phyloP scores from a whole-genome alignment of 805 yeast species.

The Candida khao-thaluensis region DNA sequence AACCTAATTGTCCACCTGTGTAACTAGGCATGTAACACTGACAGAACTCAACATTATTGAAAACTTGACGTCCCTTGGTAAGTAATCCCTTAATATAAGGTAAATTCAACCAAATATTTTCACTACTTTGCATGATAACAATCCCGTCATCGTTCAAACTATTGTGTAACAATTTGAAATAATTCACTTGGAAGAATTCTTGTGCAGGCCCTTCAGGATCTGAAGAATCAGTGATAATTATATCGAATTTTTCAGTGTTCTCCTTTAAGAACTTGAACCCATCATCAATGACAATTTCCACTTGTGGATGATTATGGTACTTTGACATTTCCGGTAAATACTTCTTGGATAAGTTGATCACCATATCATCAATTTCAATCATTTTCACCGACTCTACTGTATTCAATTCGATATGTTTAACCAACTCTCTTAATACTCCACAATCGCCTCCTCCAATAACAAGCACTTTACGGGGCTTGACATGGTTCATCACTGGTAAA shows the following conservation, averaged over 20 bases:
- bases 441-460: conserved; percentile 98
- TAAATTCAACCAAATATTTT: conserved; percentile 73
- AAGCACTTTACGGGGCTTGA: conserved; percentile 68
- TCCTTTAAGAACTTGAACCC: conserved; percentile 73
- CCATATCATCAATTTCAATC: conserved; percentile 88
- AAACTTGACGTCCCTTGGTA: conserved; percentile 51
- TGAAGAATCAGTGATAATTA: conserved; percentile 87
- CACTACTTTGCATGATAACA: conserved; percentile 76
- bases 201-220: conserved; percentile 98
- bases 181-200: conserved; percentile 74
- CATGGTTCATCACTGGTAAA: conserved; percentile 76
- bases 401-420: conserved; percentile 59
- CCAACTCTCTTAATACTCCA: conserved; percentile 85
- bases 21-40: conserved; percentile 85
- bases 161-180: conserved; percentile 63
- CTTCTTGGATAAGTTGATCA: conserved; percentile 66
- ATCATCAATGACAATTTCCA: conserved; percentile 68
- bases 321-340: conserved; percentile 77
- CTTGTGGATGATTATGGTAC: conserved; percentile 61
- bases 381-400: conserved; percentile 63
- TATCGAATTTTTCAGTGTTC: conserved; percentile 55
- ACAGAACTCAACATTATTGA: conserved; percentile 61
- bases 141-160: conserved; percentile 66
- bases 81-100: conserved; percentile 49
- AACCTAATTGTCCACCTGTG: conserved; percentile 85